A percentile compares a stretch with the other conserved stretches of the same genome.
phyloP scores from a whole-genome alignment of 331 rosid species.

The Phaseolus coccineus region DNA sequence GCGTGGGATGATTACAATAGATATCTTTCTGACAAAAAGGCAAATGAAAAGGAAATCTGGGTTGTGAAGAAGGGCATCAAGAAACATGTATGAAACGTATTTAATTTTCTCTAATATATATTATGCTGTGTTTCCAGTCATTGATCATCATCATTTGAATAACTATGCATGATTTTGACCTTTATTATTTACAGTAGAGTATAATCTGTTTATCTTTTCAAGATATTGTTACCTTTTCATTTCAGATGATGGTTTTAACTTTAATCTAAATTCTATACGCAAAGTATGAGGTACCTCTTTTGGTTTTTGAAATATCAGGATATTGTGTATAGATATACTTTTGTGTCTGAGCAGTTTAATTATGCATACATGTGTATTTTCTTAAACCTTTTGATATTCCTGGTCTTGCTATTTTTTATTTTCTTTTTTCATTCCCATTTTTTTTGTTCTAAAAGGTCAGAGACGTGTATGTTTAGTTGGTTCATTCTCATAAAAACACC shows the following conservation, averaged over 20 bases:
- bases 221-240: constrained; percentile 35
- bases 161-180: constrained; percentile 25
- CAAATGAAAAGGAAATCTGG: constrained; percentile 97
- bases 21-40: constrained; percentile 95
- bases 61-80: constrained; percentile 81
- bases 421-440: background rate
- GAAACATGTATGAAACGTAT: constrained; percentile 66
- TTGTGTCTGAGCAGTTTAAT: background rate
- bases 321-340: constrained; percentile 11
- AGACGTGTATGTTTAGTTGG: constrained; percentile 20
- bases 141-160: constrained; percentile 38
- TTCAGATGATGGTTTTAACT: constrained; percentile 24
- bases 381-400: background rate
- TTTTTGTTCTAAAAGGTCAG: background rate
- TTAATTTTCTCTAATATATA: constrained; percentile 26
- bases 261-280: constrained; percentile 23
- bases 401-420: background rate
- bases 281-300: constrained; percentile 19
- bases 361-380: constrained; percentile 10
- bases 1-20: constrained; percentile 99
- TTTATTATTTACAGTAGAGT: background rate
- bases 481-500: constrained; percentile 14
- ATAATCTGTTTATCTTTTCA: constrained; percentile 35
- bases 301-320: constrained; percentile 24
- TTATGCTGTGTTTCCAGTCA: constrained; percentile 26